Evolutionary conservation across 306 rosid species (phyloP).

Genomic region (Hylodesmum podocarpum): DNA sequence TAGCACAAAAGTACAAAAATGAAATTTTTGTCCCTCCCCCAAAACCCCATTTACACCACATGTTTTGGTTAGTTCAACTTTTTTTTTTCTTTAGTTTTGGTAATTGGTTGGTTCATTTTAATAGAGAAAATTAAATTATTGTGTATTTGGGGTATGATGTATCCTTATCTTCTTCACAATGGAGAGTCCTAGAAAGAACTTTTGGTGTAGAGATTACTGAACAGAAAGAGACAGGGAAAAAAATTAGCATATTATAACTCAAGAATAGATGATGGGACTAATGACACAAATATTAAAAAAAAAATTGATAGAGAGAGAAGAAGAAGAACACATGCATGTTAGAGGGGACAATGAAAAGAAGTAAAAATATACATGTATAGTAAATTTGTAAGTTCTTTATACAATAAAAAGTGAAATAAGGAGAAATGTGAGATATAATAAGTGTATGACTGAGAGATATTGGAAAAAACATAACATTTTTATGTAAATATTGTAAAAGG

Average conservation of each 20-base stretch:
- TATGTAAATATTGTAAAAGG: background rate
- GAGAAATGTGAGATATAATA: background rate
- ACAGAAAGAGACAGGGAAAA: background rate
- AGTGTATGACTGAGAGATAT: background rate
- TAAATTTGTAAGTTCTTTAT: background rate
- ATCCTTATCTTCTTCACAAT: background rate
- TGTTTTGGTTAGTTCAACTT: constrained; percentile 24
- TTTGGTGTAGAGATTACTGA: background rate
- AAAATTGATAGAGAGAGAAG: constrained; percentile 8
- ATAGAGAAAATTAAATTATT: background rate
- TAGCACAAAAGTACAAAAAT: background rate
- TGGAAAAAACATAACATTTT: no score
- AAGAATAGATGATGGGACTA: constrained; percentile 7
- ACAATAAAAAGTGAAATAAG: background rate
- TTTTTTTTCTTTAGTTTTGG: background rate
- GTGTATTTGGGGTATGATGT: background rate
- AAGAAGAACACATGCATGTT: background rate
- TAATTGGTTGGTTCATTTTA: background rate
- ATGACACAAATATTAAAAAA: background rate
- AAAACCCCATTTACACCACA: constrained; percentile 25
- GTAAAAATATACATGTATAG: background rate
- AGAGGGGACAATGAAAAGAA: background rate
- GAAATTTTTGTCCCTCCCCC: background rate
- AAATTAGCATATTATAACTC: background rate
- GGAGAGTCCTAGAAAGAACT: background rate